Percentiles rank a stretch among this genome's conserved stretches.
Conservation (phyloP, 1,284 basidiomycete species). For the Blastosporella zonata region DNA sequence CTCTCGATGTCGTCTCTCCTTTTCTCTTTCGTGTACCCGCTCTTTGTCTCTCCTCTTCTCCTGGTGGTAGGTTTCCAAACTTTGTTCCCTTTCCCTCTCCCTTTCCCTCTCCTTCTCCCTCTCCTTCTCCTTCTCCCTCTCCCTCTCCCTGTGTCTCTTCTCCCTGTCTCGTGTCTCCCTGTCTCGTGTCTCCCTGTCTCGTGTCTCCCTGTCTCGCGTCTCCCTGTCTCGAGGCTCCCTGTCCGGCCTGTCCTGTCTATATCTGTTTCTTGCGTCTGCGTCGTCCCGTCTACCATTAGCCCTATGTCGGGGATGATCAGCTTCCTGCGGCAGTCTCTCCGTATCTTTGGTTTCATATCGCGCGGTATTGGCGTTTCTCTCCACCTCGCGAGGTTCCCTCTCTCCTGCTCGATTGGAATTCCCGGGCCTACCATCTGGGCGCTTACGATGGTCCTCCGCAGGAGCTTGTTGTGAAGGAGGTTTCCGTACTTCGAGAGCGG, state of each 20-base stretch:
- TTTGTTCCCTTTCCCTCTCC: slow-evolving; percentile 7
- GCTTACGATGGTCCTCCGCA: slow-evolving; percentile 3
- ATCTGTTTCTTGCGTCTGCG: slow-evolving; percentile 21
- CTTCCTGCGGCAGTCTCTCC: slow-evolving; percentile 2
- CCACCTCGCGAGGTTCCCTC: slow-evolving; percentile 6
- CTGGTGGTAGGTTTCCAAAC: background rate
- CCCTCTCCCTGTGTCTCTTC: slow-evolving; percentile 3
- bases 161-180: slow-evolving; percentile 6
- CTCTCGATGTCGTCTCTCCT: background rate
- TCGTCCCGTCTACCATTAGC: slow-evolving; percentile 19
- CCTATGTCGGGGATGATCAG: background rate
- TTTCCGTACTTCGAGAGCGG: slow-evolving; percentile 22
- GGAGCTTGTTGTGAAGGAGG: slow-evolving; percentile 20
- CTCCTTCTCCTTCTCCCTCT: slow-evolving; percentile 2
- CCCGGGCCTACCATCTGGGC: background rate
- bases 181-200: slow-evolving; percentile 3
- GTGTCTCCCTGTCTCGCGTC: slow-evolving; percentile 1
- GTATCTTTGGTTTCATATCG: slow-evolving; percentile 6
- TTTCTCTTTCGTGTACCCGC: background rate
- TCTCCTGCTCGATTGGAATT: slow-evolving; percentile 6
- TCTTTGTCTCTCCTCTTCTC: background rate
- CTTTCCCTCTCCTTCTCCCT: slow-evolving; percentile 3
- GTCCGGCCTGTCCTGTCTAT: slow-evolving; percentile 12
- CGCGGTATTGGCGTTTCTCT: slow-evolving; percentile 3
- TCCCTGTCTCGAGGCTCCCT: slow-evolving; percentile 8